Percentiles rank a stretch among this genome's conserved stretches.
Evolutionary conservation across 2,329 filamentous ascomycete genomes (phyloP).

Genomic region (Calonectria leucothoes): DNA sequence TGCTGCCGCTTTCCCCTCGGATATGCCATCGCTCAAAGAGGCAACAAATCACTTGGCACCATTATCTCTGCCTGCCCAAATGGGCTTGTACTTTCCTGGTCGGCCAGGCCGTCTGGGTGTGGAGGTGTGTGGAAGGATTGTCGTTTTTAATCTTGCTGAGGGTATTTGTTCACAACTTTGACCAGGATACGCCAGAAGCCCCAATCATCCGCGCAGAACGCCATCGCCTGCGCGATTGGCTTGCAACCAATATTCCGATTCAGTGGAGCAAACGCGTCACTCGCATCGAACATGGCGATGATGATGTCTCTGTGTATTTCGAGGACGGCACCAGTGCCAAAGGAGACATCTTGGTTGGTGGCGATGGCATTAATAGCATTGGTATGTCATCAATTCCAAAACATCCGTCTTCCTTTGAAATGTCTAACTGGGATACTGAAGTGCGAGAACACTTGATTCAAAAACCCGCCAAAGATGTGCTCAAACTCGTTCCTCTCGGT

Average conservation of each 20-base stretch:
- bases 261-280: background rate
- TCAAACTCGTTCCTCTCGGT: background rate
- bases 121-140: background rate
- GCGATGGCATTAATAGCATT: background rate
- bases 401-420: background rate
- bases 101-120: background rate
- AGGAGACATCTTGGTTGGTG: background rate
- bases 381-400: background rate
- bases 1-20: background rate
- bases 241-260: background rate
- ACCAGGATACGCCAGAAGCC: background rate
- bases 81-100: background rate
- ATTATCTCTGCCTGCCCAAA: background rate
- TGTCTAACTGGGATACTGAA: background rate
- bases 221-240: background rate
- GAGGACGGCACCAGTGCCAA: background rate
- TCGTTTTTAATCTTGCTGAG: background rate
- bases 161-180: background rate
- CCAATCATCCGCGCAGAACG: background rate
- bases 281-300: background rate
- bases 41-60: background rate
- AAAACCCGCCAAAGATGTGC: background rate
- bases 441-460: background rate
- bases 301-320: background rate
- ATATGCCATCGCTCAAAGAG: background rate